Evolutionary conservation across 1,284 basidiomycete species (phyloP).

Genomic region (Sporisorium reilianum): DNA sequence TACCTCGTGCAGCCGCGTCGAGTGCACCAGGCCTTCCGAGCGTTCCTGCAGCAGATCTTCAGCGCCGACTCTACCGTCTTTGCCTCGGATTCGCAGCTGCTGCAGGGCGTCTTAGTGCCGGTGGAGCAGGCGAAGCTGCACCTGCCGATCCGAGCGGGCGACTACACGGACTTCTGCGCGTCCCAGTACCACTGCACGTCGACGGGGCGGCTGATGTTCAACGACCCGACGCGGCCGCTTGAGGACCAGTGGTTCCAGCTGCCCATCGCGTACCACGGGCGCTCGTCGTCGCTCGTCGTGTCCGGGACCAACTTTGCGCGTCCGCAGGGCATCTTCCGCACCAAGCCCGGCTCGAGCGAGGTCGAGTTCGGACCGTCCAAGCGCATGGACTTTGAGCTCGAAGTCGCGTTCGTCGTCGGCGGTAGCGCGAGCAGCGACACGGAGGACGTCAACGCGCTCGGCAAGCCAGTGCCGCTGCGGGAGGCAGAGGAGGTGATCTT

Average conservation of each 20-base stretch:
- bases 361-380: slow-evolving; percentile 23
- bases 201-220: slow-evolving; percentile 34
- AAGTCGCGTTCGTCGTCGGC: slow-evolving; percentile 36
- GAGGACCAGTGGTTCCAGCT: slow-evolving; percentile 34
- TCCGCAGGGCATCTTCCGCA: slow-evolving; percentile 32
- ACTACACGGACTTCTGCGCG: slow-evolving; percentile 53
- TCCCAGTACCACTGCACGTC: slow-evolving; percentile 40
- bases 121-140: slow-evolving; percentile 17
- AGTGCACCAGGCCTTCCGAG: slow-evolving; percentile 15
- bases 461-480: slow-evolving; percentile 15
- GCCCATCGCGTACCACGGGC: slow-evolving; percentile 50
- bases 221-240: slow-evolving; percentile 32
- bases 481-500: slow-evolving; percentile 33
- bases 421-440: slow-evolving; percentile 13
- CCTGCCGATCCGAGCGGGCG: slow-evolving; percentile 34
- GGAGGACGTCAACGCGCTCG: slow-evolving; percentile 15
- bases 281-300: slow-evolving; percentile 30
- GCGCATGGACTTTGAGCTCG: slow-evolving; percentile 54
- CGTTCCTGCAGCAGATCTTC: slow-evolving; percentile 25
- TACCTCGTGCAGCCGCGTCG: slow-evolving; percentile 14
- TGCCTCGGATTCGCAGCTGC: not conserved
- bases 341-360: slow-evolving; percentile 13
- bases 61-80: not conserved
- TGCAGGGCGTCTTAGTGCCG: slow-evolving; percentile 6
- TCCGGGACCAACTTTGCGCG: slow-evolving; percentile 28